Evolutionary conservation across 2,329 filamentous ascomycete species (phyloP), one percentile per base, ranked within the genome.

Genomic region (Venturia pyrina): DNA sequence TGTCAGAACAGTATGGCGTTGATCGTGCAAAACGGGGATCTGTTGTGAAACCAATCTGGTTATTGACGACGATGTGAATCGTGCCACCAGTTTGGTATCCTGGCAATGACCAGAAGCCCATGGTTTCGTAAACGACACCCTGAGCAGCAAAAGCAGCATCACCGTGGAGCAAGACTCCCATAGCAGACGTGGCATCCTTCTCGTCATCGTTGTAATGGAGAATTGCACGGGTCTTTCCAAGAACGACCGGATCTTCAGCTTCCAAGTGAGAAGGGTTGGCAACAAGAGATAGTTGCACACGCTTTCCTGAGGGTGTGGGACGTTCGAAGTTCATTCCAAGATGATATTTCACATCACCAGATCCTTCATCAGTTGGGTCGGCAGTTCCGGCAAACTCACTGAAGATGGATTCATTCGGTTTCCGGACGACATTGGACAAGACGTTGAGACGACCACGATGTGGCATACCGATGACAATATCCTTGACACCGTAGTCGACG

Each of bases 261-360:
- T 99, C 95, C 74, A 99, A 82, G 83, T 99, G 95, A 66, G 95
- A 99, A 48, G 95, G 95, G 79, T 99, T 99, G 80, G 95, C 95
- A 68, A 99, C 95, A 63, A 99, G 87, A 68, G 95, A 99, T 65
- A 99, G 87, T 82, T 99, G 95, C n/a, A 99, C 95, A 69, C 95
- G 95, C 86, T 98, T 98, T 73, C 95, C 95, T 56, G 93, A 98
- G 67, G 95, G 95, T 11, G 95, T 99, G 65, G 95, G 95, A 69
- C 95, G 91, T 82, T 99, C 95, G 72, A 99, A 99, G 83, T 99
- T 99, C 95, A 99, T 99, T 75, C 95, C 95, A 73, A 99, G 83
- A 82, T 99, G 95, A 82, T 99, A 99, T 81, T 99, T 99, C 79
- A 99, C 95, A 77, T 99, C 95, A 73, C 95, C 95, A 67, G 95